Evolutionary conservation across 2,329 filamentous ascomycete genomes (phyloP).

Genomic region (Microdochium trichocladiopsis): DNA sequence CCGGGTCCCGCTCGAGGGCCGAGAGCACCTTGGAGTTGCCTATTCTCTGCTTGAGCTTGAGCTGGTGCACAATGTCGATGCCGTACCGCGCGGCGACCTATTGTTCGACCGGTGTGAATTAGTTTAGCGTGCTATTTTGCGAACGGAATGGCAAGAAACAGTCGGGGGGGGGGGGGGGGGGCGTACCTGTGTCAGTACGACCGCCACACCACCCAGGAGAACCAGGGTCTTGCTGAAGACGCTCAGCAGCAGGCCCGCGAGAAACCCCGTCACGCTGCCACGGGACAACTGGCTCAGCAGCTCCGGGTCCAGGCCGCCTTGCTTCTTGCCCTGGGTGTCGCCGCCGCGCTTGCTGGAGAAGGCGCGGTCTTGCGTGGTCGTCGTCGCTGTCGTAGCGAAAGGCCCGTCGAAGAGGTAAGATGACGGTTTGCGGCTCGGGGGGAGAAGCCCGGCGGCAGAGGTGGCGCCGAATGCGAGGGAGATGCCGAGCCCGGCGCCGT

Average conservation of each 20-base stretch:
- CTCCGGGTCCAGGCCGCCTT: constrained; percentile 18
- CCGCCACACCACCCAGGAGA: constrained; percentile 56
- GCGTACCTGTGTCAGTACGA: constrained; percentile 30
- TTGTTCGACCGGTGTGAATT: too few species aligned
- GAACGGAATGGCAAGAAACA: too few species aligned
- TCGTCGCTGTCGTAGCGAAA: too few species aligned
- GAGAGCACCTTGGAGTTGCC: constrained; percentile 33
- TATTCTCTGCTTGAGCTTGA: constrained; percentile 21
- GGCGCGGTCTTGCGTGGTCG: constrained; percentile 1
- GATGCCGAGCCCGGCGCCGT: constrained; percentile 25
- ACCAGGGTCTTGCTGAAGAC: constrained; percentile 66
- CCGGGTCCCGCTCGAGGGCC: constrained; percentile 48
- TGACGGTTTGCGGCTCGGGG: constrained; percentile 10
- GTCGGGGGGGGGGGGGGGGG: neutral
- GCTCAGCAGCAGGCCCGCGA: constrained; percentile 58
- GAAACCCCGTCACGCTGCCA: constrained; percentile 50
- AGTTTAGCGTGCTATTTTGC: too few species aligned
- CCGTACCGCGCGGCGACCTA: constrained; percentile 26
- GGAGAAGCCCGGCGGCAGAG: constrained; percentile 17
- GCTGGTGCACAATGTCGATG: constrained; percentile 20
- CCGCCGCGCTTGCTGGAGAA: constrained; percentile 9
- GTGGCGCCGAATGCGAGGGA: constrained; percentile 23
- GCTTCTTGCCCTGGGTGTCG: constrained; percentile 6
- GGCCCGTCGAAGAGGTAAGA: constrained; percentile 1
- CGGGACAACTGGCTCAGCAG: constrained; percentile 43